Evolutionary conservation across 106 monocot species (phyloP).

Genomic region (Dendrobium officinale): DNA sequence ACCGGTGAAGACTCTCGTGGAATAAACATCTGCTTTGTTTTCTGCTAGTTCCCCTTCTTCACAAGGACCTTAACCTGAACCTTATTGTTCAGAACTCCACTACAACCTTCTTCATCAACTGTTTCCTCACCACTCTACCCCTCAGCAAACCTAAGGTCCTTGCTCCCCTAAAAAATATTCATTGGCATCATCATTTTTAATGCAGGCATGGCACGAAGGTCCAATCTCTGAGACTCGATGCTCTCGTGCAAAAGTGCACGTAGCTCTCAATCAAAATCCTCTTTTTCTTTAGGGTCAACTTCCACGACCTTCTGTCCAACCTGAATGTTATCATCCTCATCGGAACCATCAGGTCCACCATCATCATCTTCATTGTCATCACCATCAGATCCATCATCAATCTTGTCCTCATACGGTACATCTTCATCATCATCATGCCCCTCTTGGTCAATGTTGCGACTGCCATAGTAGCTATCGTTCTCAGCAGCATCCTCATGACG

Average conservation of each 20-base stretch:
- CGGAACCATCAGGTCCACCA: no score
- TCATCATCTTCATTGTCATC: no score
- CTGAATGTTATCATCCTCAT: no score
- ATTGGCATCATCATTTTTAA: slow-evolving; percentile 95
- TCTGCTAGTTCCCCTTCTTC: slow-evolving; percentile 88
- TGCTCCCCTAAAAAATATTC: slow-evolving; percentile 83
- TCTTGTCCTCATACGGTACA: no score
- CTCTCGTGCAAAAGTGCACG: slow-evolving; percentile 92
- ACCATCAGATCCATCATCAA: no score
- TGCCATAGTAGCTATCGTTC: slow-evolving; percentile 86
- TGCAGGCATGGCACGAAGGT: slow-evolving; percentile 55
- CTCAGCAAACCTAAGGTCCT: slow-evolving; percentile 39
- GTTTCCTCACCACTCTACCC: slow-evolving; percentile 91
- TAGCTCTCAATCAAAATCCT: slow-evolving; percentile 87
- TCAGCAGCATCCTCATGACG: slow-evolving; percentile 49
- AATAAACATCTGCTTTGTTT: slow-evolving; percentile 90
- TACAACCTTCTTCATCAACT: slow-evolving; percentile 63
- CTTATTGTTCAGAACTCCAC: slow-evolving; percentile 26
- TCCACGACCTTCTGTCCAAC: slow-evolving; percentile 61
- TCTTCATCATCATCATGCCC: no score
- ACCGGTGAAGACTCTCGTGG: slow-evolving; percentile 74
- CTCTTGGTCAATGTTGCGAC: slow-evolving; percentile 65
- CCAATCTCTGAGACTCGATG: slow-evolving; percentile 74
- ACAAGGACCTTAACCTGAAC: slow-evolving; percentile 85
- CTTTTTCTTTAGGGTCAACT: slow-evolving; percentile 79